Base-by-base conservation (phyloP, 1,284 basidiomycete species). In the Rhodotorula sp. region DNA sequence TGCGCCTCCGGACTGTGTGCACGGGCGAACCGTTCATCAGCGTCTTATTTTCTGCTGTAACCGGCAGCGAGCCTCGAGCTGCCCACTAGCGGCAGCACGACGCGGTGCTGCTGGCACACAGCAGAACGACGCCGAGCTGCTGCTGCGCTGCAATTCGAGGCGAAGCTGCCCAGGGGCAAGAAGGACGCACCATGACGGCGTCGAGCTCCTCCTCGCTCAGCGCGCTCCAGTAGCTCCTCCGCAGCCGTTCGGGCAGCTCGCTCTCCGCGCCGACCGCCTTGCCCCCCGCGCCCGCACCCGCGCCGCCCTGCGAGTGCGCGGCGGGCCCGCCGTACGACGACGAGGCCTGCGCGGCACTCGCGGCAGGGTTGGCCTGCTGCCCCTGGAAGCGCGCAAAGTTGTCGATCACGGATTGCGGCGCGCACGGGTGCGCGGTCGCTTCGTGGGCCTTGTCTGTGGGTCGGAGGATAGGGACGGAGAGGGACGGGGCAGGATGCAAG, bases 361-460 rank as follows among this genome's bases (percentile, higher is more conserved):
- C 34, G 34, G 34, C 34, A 34, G 72, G 58, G 62, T 67, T 54
- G 14, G 53, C 12, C 49, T 61, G 68, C n/a, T 66, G 21, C 8
- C 58, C 27, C 23, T 65, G 53, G 64, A 71, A 74, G 41, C 63
- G 70, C 0, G 72, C 42, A 57, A 71, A 76, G 19, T 68, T n/a
- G 56, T 69, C 69, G 68, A 76, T 66, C 27, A 67, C 55, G 44
- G 66, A 61, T 64, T 68, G 61, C 0, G 75, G 73, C 1, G 75
- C 75, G 62, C 68, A 76, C 10, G 75, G 75, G 68, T 76, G 75
- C 4, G 73, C 64, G 17, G 55, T 42, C 23, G 65, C 49, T 7
- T 55, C 16, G 59, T 72, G 73, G n/a, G 61, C 19, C 17, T 45
- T 27, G 54, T 61, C 70, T 74, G 61, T 19, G 34, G 0, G 16